Percentiles rank a stretch among this genome's conserved stretches.
Evolutionary conservation across 2,329 filamentous ascomycete species (phyloP).

Genomic region (Colletotrichum tofieldiae): DNA sequence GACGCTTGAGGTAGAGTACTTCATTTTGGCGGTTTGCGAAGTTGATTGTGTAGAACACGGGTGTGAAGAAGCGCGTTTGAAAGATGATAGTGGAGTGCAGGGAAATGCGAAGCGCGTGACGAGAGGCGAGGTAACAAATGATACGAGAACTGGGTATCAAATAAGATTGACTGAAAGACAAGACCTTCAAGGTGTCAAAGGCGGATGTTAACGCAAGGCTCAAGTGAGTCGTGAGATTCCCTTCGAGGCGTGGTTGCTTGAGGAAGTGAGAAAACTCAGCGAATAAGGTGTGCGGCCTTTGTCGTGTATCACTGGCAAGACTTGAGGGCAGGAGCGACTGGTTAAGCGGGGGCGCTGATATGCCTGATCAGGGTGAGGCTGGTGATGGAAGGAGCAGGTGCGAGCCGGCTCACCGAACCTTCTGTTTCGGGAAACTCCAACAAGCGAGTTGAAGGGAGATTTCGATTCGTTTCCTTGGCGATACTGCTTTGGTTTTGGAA

Average conservation of each 20-base stretch:
- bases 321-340: not conserved
- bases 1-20: constrained; percentile 8
- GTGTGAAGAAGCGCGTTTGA: not conserved
- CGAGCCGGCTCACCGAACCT: constrained; percentile 15
- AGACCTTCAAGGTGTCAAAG: constrained; percentile 41
- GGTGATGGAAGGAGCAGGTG: constrained; percentile 32
- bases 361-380: not conserved
- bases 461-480: not conserved
- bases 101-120: no score
- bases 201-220: no score
- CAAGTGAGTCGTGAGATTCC: constrained; percentile 10
- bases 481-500: not conserved
- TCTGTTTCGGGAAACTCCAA: constrained; percentile 7
- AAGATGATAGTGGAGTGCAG: not conserved
- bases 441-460: not conserved
- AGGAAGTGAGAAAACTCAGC: not conserved
- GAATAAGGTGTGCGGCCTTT: not conserved
- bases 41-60: not conserved
- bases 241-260: not conserved
- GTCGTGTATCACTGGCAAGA: constrained; percentile 4
- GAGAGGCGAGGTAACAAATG: constrained; percentile 14
- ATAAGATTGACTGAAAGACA: constrained; percentile 34
- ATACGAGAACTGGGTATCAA: constrained; percentile 40
- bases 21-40: constrained; percentile 45
- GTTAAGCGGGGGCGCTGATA: constrained; percentile 18